Conservation (phyloP, 1,139 yeast genomes). For the Geotrichum restrictum region DNA sequence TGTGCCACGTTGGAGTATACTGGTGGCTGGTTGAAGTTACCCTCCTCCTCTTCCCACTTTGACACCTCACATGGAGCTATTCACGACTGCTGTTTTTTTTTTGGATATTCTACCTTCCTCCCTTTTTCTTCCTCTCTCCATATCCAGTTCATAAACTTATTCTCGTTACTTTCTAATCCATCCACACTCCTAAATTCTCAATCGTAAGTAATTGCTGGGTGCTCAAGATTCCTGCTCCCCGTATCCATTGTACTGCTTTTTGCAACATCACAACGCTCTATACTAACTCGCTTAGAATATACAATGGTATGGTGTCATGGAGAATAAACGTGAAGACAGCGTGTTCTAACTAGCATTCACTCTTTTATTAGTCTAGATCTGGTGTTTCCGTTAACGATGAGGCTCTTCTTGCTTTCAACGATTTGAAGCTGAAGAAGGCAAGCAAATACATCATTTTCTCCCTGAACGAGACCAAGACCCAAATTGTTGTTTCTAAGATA, state of each 20-base stretch:
- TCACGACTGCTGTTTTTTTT: not conserved
- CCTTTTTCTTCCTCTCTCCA: constrained; percentile 1
- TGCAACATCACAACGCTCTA: not conserved
- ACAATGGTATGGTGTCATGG: constrained; percentile 9
- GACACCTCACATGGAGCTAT: not conserved
- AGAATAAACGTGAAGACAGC: not conserved
- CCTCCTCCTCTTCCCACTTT: constrained; percentile 2
- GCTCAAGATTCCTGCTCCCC: no score
- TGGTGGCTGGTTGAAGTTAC: constrained; percentile 5
- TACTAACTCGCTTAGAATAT: constrained; percentile 2
- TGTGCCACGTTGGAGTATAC: no score
- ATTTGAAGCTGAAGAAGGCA: constrained; percentile 83
- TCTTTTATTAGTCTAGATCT: constrained; percentile 17
- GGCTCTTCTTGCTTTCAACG: constrained; percentile 88
- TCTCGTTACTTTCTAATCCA: not conserved
- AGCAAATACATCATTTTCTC: constrained; percentile 79
- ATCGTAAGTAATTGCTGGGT: not conserved
- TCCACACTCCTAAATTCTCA: not conserved
- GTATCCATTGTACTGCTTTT: no score
- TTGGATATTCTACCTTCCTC: not conserved
- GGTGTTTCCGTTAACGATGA: constrained; percentile 90
- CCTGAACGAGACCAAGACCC: constrained; percentile 79
- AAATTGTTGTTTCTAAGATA: constrained; percentile 84
- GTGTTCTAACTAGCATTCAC: not conserved
- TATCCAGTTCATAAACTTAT: not conserved